These are phyloP conservation scores for Paulownia fortunei DNA, from an alignment of 257 asterid species.

Conservation along the genomic window DNA sequence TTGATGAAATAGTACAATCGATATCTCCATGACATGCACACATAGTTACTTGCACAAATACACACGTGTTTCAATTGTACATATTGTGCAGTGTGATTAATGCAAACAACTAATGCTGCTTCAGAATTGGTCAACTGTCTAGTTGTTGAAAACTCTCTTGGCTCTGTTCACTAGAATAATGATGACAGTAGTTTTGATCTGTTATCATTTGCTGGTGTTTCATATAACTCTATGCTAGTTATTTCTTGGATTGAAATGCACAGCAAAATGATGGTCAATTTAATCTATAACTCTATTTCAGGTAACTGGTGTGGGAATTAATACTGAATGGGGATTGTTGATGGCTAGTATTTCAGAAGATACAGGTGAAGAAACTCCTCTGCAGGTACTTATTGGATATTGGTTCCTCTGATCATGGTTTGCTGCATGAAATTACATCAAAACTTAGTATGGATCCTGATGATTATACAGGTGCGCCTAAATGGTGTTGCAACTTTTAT, in stretches of 20 bases:
- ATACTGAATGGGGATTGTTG: slow-evolving; percentile 98
- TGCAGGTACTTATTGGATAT: slow-evolving; percentile 65
- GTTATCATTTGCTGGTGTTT: slow-evolving; percentile 11
- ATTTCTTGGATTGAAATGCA: not conserved
- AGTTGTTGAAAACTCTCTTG: not conserved
- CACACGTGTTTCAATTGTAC: not conserved
- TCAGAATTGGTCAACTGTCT: not conserved
- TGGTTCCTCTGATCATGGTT: slow-evolving; percentile 17
- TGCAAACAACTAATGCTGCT: not conserved
- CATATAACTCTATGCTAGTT: not conserved
- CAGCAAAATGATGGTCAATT: slow-evolving; percentile 4
- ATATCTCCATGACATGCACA: not conserved
- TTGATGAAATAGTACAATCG: not conserved
- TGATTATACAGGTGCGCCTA: slow-evolving; percentile 76
- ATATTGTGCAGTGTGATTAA: not conserved
- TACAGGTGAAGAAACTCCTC: slow-evolving; percentile 94
- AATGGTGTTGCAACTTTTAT: slow-evolving; percentile 96
- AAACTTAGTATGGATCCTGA: slow-evolving; percentile 18
- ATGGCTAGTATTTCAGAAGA: slow-evolving; percentile 98
- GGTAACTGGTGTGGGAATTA: slow-evolving; percentile 95
- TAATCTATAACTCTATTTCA: slow-evolving; percentile 32
- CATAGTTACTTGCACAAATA: not conserved
- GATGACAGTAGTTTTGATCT: not conserved
- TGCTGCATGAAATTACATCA: slow-evolving; percentile 6
- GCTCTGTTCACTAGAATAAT: not conserved